Evolutionary conservation across 2,329 filamentous ascomycete species (phyloP), one percentile per base, ranked within the genome.

Genomic region (Colletotrichum musicola): DNA sequence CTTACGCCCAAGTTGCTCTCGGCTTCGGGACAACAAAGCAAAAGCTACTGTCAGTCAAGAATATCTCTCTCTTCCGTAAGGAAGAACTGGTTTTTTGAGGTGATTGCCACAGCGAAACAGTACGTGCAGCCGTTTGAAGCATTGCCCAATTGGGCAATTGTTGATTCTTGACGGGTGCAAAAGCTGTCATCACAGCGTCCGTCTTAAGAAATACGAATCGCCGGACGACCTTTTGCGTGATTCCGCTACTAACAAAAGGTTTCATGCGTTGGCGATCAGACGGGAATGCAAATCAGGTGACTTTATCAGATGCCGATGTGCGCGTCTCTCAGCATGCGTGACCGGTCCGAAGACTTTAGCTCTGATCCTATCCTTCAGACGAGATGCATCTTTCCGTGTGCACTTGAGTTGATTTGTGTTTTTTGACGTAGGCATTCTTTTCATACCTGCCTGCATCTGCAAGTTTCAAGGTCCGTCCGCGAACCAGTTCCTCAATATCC

Each of bases 181-280:
- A 30, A 20, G 22, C 12, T n/a, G 40, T 38, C 14, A 30, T 10
- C 4, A 10, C 27, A 30, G 6, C 9, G 27, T 10, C 27, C 27
- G 2, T 30, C 9, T 30, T 9, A n/a, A 53, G 4, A 10, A 4
- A 38, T 25, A 35, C 27, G 25, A 22, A 47, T 4, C n/a, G n/a
- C 7, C 0, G 18, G 35, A 25, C 50, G n/a, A 27, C 13, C 5
- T 35, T 49, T 27, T n/a, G 38, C 25, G 40, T 50, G 60, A 38
- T 12, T 40, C 44, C 44, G 42, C 7, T 51, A 44, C 56, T 51
- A 38, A 50, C 14, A 22, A 20, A 54, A 18, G 44, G 58, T 62
- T 62, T 50, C 42, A 62, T 56, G 64, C 22, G 14, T 50, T 4
- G 16, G 12, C 50, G 42, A 62, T 62, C 64, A 51, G 58, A 66